A percentile compares a stretch with the other conserved stretches of the same genome.
These are phyloP conservation scores for Orbilia oligospora DNA, from an alignment of 2,329 filamentous ascomycete genomes.

Conservation along the genomic window DNA sequence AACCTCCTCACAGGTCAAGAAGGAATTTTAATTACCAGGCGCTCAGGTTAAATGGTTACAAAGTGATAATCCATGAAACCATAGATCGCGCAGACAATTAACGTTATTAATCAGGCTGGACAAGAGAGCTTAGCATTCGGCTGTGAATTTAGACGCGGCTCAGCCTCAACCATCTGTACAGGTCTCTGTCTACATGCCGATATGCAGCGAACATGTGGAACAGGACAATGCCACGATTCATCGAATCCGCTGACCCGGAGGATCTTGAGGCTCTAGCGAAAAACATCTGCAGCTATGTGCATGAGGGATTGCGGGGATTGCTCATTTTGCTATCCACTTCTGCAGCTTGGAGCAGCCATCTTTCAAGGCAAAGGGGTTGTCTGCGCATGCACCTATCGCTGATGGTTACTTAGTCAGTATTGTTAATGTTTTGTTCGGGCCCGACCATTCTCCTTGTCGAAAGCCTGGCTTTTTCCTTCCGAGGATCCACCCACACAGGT, in stretches of 20 bases:
- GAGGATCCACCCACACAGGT: conserved; percentile 39
- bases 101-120: conserved; percentile 18
- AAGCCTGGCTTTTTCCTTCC: conserved; percentile 26
- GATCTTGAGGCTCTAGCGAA: conserved; percentile 37
- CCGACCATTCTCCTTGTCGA: conserved; percentile 20
- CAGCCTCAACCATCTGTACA: conserved; percentile 21
- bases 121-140: conserved; percentile 45
- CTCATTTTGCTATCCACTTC: conserved; percentile 29
- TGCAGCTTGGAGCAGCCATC: conserved; percentile 6
- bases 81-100: not conserved
- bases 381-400: not conserved
- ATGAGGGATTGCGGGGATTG: conserved; percentile 34
- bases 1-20: too few relatives aligned
- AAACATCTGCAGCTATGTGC: conserved; percentile 19
- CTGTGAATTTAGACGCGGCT: conserved; percentile 36
- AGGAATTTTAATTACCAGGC: not conserved
- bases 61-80: conserved; percentile 23
- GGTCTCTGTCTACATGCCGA: not conserved
- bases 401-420: not conserved
- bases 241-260: conserved; percentile 25
- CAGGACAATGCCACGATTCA: conserved; percentile 25
- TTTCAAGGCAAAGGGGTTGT: conserved; percentile 44
- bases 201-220: conserved; percentile 20
- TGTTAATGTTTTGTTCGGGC: not conserved
- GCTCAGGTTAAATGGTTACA: conserved; percentile 6